These are phyloP conservation scores for Allomyces macrogynus DNA, from an alignment of 192 early-diverging fungal species.

Conservation along the genomic window DNA sequence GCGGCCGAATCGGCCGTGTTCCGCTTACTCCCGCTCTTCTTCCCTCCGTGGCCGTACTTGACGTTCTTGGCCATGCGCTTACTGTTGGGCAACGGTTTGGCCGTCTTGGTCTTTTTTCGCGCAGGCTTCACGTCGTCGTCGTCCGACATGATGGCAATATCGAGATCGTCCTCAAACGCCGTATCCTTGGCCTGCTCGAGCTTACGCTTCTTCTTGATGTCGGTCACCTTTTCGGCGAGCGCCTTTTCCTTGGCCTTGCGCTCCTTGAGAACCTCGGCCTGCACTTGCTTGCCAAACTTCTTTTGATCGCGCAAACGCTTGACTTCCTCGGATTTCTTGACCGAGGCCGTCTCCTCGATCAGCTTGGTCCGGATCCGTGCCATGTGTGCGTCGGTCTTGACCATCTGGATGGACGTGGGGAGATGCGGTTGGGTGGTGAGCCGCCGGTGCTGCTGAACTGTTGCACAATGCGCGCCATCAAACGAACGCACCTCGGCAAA, in stretches of 20 bases:
- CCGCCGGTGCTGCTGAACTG: too few relatives aligned
- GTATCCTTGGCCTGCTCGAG: slow-evolving; percentile 26
- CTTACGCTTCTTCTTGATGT: slow-evolving; percentile 18
- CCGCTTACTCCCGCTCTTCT: not conserved
- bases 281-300: slow-evolving; percentile 37
- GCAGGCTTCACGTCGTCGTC: not conserved
- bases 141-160: not conserved
- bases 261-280: slow-evolving; percentile 27
- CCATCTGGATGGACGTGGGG: slow-evolving; percentile 22
- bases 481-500: slow-evolving; percentile 17
- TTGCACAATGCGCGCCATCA: too few relatives aligned
- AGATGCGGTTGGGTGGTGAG: too few relatives aligned
- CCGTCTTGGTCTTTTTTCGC: not conserved
- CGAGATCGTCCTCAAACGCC: not conserved
- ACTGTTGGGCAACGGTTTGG: not conserved
- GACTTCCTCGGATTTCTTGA: slow-evolving; percentile 19
- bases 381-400: slow-evolving; percentile 40
- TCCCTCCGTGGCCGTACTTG: not conserved
- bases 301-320: slow-evolving; percentile 26
- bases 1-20: not conserved
- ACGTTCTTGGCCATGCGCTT: not conserved
- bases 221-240: not conserved
- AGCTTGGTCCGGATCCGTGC: slow-evolving; percentile 21
- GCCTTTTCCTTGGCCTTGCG: slow-evolving; percentile 7
- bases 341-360: slow-evolving; percentile 20